phyloP scores from a whole-genome alignment of 2,329 filamentous ascomycete genomes.

The Didymella pinodella region DNA sequence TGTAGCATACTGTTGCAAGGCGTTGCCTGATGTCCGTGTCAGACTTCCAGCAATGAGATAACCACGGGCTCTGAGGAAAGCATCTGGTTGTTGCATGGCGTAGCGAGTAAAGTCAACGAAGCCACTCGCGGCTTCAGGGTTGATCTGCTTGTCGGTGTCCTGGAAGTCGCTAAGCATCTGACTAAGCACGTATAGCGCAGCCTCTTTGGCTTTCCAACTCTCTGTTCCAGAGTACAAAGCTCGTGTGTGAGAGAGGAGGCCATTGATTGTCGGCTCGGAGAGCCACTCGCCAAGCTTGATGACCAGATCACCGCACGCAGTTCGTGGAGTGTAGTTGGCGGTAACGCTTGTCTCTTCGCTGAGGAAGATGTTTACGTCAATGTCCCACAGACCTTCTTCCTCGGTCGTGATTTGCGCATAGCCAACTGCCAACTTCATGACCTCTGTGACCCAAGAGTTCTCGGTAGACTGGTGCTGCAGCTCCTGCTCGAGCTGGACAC shows the following conservation, averaged over 20 bases:
- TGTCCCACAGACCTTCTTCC: conserved; percentile 94
- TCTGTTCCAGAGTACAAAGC: conserved; percentile 68
- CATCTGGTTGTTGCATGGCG: conserved; percentile 74
- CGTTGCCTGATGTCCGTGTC: conserved; percentile 70
- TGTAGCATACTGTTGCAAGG: conserved; percentile 63
- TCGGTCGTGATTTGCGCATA: conserved; percentile 92
- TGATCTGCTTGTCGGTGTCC: conserved; percentile 77
- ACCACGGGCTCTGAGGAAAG: conserved; percentile 83
- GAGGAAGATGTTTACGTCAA: conserved; percentile 93
- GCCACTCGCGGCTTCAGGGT: conserved; percentile 71
- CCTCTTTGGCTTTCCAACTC: conserved; percentile 75
- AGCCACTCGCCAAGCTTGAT: conserved; percentile 95
- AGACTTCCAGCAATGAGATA: conserved; percentile 86
- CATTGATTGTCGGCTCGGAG: conserved; percentile 76
- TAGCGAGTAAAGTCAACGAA: conserved; percentile 84
- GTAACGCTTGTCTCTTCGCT: conserved; percentile 95
- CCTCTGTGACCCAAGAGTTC: conserved; percentile 80
- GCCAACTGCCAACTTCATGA: conserved; percentile 83
- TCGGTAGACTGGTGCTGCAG: conserved; percentile 65
- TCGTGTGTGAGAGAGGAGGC: conserved; percentile 78
- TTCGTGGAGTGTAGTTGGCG: conserved; percentile 93
- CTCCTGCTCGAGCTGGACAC: conserved; percentile 85
- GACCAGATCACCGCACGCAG: conserved; percentile 88
- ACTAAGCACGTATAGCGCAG: conserved; percentile 84
- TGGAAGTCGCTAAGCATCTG: conserved; percentile 83